Evolutionary conservation across 2,329 filamentous ascomycete genomes (phyloP).

Genomic region (Penicillium paneum): DNA sequence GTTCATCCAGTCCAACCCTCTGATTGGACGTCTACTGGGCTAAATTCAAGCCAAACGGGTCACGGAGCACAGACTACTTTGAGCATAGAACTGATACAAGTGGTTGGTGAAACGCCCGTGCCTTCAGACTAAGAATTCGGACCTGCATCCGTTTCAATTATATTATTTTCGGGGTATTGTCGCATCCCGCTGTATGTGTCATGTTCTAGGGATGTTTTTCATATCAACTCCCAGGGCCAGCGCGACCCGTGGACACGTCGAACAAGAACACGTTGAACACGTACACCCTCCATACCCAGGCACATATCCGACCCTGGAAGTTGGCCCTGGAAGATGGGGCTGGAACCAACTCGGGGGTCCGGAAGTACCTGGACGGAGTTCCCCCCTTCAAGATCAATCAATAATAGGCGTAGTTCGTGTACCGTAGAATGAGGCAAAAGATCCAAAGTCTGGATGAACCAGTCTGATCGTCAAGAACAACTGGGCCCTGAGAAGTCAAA

Average conservation of each 20-base stretch:
- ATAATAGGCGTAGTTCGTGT: background rate
- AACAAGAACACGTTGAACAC: background rate
- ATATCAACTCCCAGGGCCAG: background rate
- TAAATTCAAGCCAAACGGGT: slow-evolving; percentile 14
- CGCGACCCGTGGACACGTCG: background rate
- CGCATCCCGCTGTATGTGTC: background rate
- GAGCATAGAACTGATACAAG: slow-evolving; percentile 6
- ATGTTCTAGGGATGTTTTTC: background rate
- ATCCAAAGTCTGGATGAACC: slow-evolving; percentile 9
- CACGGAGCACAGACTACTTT: slow-evolving; percentile 17
- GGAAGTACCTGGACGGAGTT: background rate
- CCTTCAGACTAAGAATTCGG: slow-evolving; percentile 1
- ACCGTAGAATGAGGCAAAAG: slow-evolving; percentile 1
- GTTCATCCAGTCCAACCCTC: background rate
- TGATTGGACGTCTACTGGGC: slow-evolving; percentile 17
- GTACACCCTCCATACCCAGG: slow-evolving; percentile 8
- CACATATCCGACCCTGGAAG: slow-evolving; percentile 1
- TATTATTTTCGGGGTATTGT: slow-evolving; percentile 7
- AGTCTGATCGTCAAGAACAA: background rate
- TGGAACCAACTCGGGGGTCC: background rate
- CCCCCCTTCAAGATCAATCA: background rate
- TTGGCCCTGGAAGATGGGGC: background rate
- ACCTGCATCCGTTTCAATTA: slow-evolving; percentile 17
- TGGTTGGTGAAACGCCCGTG: slow-evolving; percentile 19
- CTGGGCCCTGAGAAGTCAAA: background rate